Evolutionary conservation across 345 rosid genomes (phyloP).

Genomic region (Rhizophora apiculata): DNA sequence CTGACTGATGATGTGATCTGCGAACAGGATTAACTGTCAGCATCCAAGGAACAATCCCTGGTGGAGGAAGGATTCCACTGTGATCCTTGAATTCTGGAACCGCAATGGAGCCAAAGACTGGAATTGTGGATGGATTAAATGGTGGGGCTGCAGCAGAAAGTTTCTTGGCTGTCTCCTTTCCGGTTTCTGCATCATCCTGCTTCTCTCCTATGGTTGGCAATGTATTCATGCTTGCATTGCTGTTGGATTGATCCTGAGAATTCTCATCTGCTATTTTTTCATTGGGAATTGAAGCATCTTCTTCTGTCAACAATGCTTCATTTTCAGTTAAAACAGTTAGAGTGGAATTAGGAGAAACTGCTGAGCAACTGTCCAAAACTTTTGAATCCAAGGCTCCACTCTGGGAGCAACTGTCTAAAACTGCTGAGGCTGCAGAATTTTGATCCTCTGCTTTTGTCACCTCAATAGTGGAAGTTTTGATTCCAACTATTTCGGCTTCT

Average conservation of each 20-base stretch:
- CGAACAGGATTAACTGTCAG: conserved; percentile 65
- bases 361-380: conserved; percentile 24
- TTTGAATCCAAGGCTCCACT: conserved; percentile 24
- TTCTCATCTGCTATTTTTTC: conserved; percentile 35
- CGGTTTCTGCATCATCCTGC: conserved; percentile 57
- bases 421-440: conserved; percentile 21
- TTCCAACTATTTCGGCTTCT: conserved; percentile 29
- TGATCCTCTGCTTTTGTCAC: conserved; percentile 27
- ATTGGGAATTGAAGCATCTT: conserved; percentile 33
- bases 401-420: conserved; percentile 23
- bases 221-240: conserved; percentile 32
- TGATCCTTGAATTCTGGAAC: conserved; percentile 79
- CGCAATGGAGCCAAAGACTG: conserved; percentile 71
- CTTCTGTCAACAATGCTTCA: conserved; percentile 25
- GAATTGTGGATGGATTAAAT: conserved; percentile 73
- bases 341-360: conserved; percentile 32
- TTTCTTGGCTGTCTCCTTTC: conserved; percentile 75
- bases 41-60: conserved; percentile 77
- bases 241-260: conserved; percentile 32
- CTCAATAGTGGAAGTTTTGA: conserved; percentile 21
- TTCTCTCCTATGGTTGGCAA: conserved; percentile 50
- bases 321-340: conserved; percentile 24
- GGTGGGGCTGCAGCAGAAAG: conserved; percentile 98
- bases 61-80: conserved; percentile 91
- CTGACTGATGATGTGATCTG: conserved; percentile 90